Percentiles rank a stretch among this genome's conserved stretches.
These are phyloP conservation scores for Nepenthes mirabilis DNA, from an alignment of 148 eudicot species.

Conservation along the genomic window DNA sequence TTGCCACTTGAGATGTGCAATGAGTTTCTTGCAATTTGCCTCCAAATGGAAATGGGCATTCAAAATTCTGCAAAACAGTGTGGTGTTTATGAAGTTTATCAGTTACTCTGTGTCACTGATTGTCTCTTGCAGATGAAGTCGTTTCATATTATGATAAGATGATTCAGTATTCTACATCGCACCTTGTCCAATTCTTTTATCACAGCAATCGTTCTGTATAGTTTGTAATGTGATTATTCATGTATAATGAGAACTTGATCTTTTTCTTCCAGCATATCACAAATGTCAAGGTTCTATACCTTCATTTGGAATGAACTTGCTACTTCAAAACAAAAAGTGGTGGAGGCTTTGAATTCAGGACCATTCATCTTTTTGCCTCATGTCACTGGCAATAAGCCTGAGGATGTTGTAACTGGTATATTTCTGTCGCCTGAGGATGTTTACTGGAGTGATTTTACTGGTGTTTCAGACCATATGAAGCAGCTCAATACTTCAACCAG, in stretches of 20 bases:
- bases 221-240: not conserved
- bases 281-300: conserved; percentile 74
- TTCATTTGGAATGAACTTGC: conserved; percentile 60
- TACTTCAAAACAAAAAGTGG: conserved; percentile 36
- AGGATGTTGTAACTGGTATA: conserved; percentile 57
- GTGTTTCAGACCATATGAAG: conserved; percentile 34
- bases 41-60: too few species aligned
- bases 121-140: too few species aligned
- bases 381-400: conserved; percentile 19
- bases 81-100: too few species aligned
- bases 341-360: conserved; percentile 40
- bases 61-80: too few species aligned
- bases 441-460: conserved; percentile 73
- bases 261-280: conserved; percentile 43
- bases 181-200: not conserved
- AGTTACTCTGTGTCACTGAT: too few species aligned
- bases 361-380: conserved; percentile 75
- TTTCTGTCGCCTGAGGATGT: conserved; percentile 60
- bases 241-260: not conserved
- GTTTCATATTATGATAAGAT: too few species aligned
- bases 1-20: too few species aligned
- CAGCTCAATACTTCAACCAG: conserved; percentile 11
- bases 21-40: too few species aligned
- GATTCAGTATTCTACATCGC: not conserved
- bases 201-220: not conserved